A percentile compares a stretch with the other conserved stretches of the same genome.
phyloP scores from a whole-genome alignment of 2,329 filamentous ascomycete species.

The Talaromyces sp. region DNA sequence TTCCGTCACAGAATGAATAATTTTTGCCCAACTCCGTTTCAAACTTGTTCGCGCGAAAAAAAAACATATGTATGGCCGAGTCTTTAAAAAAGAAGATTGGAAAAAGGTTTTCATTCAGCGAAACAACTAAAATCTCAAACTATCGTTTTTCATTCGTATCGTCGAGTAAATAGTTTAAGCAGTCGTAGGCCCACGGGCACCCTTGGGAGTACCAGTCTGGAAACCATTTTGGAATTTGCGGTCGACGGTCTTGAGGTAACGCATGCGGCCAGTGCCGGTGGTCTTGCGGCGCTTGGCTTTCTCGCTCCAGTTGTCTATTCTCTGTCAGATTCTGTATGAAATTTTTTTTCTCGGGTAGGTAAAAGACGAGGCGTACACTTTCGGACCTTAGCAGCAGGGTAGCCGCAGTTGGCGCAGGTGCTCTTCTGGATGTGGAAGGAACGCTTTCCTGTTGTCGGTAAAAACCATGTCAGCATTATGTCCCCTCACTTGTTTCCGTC shows the following conservation, averaged over 20 bases:
- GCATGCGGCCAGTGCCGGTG: slow-evolving; percentile 92
- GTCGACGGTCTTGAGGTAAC: slow-evolving; percentile 88
- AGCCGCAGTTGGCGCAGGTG: slow-evolving; percentile 93
- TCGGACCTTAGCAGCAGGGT: slow-evolving; percentile 93
- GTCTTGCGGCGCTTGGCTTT: slow-evolving; percentile 99
- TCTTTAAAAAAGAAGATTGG: not conserved
- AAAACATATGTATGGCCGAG: slow-evolving; percentile 3
- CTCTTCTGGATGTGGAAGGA: slow-evolving; percentile 99
- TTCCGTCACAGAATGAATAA: slow-evolving; percentile 12
- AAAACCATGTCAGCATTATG: slow-evolving; percentile 34
- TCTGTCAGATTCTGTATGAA: slow-evolving; percentile 17
- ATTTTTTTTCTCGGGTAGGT: not conserved
- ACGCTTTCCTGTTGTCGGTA: slow-evolving; percentile 68
- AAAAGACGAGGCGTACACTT: slow-evolving; percentile 72
- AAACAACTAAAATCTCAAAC: slow-evolving; percentile 12
- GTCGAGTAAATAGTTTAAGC: slow-evolving; percentile 40
- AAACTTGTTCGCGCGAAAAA: slow-evolving; percentile 2
- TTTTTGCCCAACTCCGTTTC: slow-evolving; percentile 10
- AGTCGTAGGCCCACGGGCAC: slow-evolving; percentile 65
- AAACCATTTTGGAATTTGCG: slow-evolving; percentile 98
- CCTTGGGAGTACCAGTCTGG: slow-evolving; percentile 85
- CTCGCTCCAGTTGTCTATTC: slow-evolving; percentile 96
- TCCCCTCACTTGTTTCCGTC: too few relatives aligned
- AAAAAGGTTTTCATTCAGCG: slow-evolving; percentile 8
- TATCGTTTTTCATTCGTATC: not conserved